A percentile compares a stretch with the other conserved stretches of the same genome.
These are phyloP conservation scores for Colletotrichum sp. DNA, from an alignment of 2,329 filamentous ascomycete species.

Conservation along the genomic window DNA sequence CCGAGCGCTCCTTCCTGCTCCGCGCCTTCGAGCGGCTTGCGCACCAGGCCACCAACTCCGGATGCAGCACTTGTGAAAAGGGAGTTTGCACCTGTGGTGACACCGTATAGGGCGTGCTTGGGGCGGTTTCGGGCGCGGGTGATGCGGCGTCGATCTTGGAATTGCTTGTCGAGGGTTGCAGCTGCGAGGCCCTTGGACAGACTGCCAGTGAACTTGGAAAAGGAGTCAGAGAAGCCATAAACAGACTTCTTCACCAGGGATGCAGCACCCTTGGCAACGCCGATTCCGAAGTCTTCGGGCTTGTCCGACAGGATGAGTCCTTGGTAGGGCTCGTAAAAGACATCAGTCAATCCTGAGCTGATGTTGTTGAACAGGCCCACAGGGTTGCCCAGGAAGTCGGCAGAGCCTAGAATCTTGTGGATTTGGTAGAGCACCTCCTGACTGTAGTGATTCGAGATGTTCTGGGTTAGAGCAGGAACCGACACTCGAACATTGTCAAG, in stretches of 20 bases:
- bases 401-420: conserved; percentile 95
- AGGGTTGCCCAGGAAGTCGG: conserved; percentile 96
- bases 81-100: conserved; percentile 93
- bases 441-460: conserved; percentile 92
- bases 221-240: conserved; percentile 95
- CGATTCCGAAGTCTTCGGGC: conserved; percentile 92
- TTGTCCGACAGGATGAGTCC: conserved; percentile 95
- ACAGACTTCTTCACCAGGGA: conserved; percentile 99
- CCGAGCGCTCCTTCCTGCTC: conserved; percentile 93
- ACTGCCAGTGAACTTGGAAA: conserved; percentile 96
- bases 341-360: conserved; percentile 94
- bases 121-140: conserved; percentile 90
- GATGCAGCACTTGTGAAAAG: conserved; percentile 92
- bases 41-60: conserved; percentile 89
- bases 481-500: conserved; percentile 95
- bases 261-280: conserved; percentile 94
- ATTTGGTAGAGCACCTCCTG: conserved; percentile 96
- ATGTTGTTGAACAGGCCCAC: conserved; percentile 98
- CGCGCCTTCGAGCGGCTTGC: conserved; percentile 92
- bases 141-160: conserved; percentile 95
- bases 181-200: conserved; percentile 96
- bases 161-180: conserved; percentile 96
- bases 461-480: conserved; percentile 80
- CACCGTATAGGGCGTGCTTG: conserved; percentile 96
- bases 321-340: conserved; percentile 99